Evolutionary conservation across 2,329 filamentous ascomycete species (phyloP), one percentile per base, ranked within the genome.

Genomic region (Trichocomaceae sp.): DNA sequence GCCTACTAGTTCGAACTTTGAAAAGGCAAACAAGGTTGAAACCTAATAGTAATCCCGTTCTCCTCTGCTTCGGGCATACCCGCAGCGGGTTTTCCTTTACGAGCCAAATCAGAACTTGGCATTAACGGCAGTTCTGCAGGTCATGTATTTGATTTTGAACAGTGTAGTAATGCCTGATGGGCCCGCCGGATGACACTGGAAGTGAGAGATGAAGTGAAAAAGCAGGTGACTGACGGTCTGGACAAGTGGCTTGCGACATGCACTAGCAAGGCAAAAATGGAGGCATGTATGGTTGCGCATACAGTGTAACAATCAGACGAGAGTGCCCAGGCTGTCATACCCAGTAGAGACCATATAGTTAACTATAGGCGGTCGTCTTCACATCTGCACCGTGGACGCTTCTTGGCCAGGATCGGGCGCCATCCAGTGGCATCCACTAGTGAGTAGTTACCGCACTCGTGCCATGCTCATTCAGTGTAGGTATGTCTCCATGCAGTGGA

Each of bases 61-160:
- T 37, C 22, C 26, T 33, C 46, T 48, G 26, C 26, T 26, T 50
- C 47, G 47, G 52, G 46, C 52, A 49, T 37, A 49, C 52, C 52
- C 52, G 37, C 52, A 54, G 46, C 52, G 52, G 52, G 48, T 41
- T 45, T 51, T 47, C 54, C 29, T 52, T 20, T 39, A 51, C 20
- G 41, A 50, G 44, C 20, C 35, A 50, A 47, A 48, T 52, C 23
- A 41, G 56, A 55, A 46, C 47, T 52, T 19, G 23, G 46, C 39
- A 50, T 47, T 54, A 37, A 54, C 39, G 39, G 37, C 47, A n/a
- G 17, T 41, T 35, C 15, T 50, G 47, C 61, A 88, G 85, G 76
- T 90, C 52, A 82, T 83, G 29, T 88, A 87, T 69, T 69, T 90
- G 57, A 90, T 90, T 69, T 69, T 90, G 57, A 90, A 90, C 64